A percentile compares a stretch with the other conserved stretches of the same genome.
These are phyloP conservation scores for Penicillium hordei DNA, from an alignment of 2,329 filamentous ascomycete species.

Conservation along the genomic window DNA sequence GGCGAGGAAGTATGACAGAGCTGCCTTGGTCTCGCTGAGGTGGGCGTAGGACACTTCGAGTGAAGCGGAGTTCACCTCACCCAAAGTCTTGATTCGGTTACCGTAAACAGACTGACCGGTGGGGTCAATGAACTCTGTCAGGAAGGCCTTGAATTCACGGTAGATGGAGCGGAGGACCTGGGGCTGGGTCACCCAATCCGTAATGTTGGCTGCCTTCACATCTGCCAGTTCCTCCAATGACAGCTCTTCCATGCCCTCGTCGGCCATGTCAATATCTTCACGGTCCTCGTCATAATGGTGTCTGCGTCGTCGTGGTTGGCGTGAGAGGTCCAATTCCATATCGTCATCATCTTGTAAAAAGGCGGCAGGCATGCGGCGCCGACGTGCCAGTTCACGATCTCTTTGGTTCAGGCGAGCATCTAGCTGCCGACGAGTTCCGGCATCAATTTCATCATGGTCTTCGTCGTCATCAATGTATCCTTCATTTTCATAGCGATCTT, in stretches of 20 bases:
- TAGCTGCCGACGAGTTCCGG: conserved; percentile 58
- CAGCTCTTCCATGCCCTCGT: conserved; percentile 92
- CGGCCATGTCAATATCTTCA: conserved; percentile 83
- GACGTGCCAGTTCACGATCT: conserved; percentile 60
- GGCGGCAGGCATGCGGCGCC: conserved; percentile 61
- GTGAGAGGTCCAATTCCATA: conserved; percentile 77
- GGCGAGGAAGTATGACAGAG: conserved; percentile 90
- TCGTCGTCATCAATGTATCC: conserved; percentile 64
- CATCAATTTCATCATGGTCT: conserved; percentile 63
- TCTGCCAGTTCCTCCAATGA: conserved; percentile 88
- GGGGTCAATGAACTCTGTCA: conserved; percentile 93
- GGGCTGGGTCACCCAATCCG: conserved; percentile 90
- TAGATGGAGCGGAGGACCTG: conserved; percentile 91
- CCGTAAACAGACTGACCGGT: conserved; percentile 91
- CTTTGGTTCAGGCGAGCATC: conserved; percentile 62
- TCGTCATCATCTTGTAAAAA: conserved; percentile 75
- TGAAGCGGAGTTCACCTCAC: conserved; percentile 94
- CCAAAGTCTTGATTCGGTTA: conserved; percentile 88
- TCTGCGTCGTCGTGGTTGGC: conserved; percentile 78
- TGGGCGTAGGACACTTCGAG: conserved; percentile 96
- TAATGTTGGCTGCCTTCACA: conserved; percentile 88
- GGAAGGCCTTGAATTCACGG: conserved; percentile 93
- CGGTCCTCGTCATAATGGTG: conserved; percentile 93
- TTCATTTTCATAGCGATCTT: conserved; percentile 56
- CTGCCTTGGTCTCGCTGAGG: conserved; percentile 84